Conservation (phyloP, 495 filamentous ascomycete genomes). For the Hypoxylon crocopeplum region DNA sequence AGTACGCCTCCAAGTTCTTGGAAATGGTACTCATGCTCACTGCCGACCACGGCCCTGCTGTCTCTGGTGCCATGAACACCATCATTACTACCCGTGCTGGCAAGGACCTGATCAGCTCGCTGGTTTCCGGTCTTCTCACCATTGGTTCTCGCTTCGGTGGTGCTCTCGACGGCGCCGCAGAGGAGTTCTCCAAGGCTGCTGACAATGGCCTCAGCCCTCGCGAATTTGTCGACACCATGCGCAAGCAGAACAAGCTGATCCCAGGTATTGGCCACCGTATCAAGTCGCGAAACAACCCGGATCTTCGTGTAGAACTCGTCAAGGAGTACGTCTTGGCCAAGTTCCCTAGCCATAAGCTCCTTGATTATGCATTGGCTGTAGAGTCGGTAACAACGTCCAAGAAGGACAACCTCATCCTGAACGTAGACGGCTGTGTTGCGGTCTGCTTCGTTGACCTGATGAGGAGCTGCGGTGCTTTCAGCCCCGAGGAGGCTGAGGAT, state of each 20-base stretch:
- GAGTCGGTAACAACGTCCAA: constrained; percentile 98
- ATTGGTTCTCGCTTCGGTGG: constrained; percentile 98
- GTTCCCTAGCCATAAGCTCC: constrained; percentile 95
- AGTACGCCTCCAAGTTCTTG: constrained; percentile 96
- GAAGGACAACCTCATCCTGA: constrained; percentile 99
- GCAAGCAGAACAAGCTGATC: constrained; percentile 99
- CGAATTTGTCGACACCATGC: constrained; percentile 98
- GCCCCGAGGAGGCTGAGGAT: constrained; percentile 79
- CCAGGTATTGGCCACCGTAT: constrained; percentile 98
- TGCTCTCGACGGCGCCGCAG: constrained; percentile 95
- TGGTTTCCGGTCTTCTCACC: constrained; percentile 95
- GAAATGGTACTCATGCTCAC: constrained; percentile 99
- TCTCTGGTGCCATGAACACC: constrained; percentile 99
- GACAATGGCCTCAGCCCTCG: constrained; percentile 98
- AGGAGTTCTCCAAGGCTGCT: constrained; percentile 97
- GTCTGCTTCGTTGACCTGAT: constrained; percentile 98
- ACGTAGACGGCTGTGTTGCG: constrained; percentile 96
- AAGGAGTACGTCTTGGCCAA: constrained; percentile 98
- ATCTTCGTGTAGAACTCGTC: constrained; percentile 98
- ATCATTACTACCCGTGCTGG: constrained; percentile 99
- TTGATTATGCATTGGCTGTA: constrained; percentile 97
- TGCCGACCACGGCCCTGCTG: constrained; percentile 97
- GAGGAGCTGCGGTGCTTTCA: constrained; percentile 97
- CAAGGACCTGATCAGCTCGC: constrained; percentile 94
- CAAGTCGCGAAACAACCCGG: constrained; percentile 99